Base-by-base conservation (phyloP, 495 filamentous ascomycete genomes). In the Rostrohypoxylon terebratum region DNA sequence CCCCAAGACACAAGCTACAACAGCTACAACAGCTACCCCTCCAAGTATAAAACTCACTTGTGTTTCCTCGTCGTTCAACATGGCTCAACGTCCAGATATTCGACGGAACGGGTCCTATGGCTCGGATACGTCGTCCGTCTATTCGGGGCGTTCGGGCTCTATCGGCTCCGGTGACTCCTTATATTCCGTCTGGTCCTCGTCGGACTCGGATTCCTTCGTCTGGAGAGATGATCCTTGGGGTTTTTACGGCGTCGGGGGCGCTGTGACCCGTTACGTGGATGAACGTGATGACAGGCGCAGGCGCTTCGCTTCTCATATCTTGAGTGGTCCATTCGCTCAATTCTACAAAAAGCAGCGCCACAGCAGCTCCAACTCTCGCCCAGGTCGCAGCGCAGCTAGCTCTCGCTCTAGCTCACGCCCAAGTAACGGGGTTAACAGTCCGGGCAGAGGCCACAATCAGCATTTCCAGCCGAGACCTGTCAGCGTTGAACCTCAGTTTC, bases 241-340 rank as follows among this genome's bases (percentile, higher is more conserved):
- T 1, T 73, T 73, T 67, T 58, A 73, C 36, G 74, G 72, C 61
- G 59, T 78, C 11, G 71, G 68, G n/a, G 76, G 76, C 23, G 76
- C 76, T 38, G 76, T 78, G 3, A 78, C 76, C 7, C 76, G 76
- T 8, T 61, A 51, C 38, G 69, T 73, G 28, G 76, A 78, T 50
- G 68, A 69, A 11, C 69, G 61, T 18, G 76, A 78, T 33, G 65
- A 74, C 47, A 25, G 33, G 5, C 75, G 75, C 48, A 38, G 51
- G n/a, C 68, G 68, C 4, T 57, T 76, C 38, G 75, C 75, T 4
- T 64, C 72, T 11, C 75, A 79, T 61, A 40, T 77, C 10, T 42
- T 79, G 40, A 75, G 77, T 28, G 75, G 72, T 5, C 76, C 76
- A 5, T 78, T 78, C 47, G 76, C 76, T 16, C 71, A 73, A 21